These are phyloP conservation scores for Scleroderma citrinum DNA, from an alignment of 768 basidiomycete species.

Conservation along the genomic window DNA sequence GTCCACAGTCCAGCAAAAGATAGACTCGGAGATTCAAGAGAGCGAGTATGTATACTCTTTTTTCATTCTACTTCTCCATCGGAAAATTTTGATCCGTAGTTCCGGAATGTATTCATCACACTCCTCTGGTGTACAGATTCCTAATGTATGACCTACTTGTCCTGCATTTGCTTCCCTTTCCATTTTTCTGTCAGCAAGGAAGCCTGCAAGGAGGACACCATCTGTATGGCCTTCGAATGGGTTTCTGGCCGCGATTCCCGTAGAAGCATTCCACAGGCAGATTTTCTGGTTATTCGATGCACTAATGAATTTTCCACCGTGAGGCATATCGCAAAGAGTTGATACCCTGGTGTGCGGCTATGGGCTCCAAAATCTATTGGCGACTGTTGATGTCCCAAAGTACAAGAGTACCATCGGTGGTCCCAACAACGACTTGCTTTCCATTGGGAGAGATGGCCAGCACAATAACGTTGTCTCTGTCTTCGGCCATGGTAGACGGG, in stretches of 20 bases:
- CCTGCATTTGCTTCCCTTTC: constrained; percentile 45
- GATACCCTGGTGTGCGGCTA: constrained; percentile 12
- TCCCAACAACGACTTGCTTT: not conserved
- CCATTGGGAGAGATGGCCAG: constrained; percentile 4
- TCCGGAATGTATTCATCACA: no score
- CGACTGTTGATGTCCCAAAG: not conserved
- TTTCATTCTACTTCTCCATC: not conserved
- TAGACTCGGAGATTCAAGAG: constrained; percentile 27
- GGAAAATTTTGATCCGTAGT: not conserved
- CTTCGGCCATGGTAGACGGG: not conserved
- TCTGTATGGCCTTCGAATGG: constrained; percentile 1
- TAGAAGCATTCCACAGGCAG: constrained; percentile 8
- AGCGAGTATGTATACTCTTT: constrained; percentile 21
- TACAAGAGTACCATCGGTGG: not conserved
- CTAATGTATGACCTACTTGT: constrained; percentile 57
- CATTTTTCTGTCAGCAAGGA: constrained; percentile 1
- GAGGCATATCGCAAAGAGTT: constrained; percentile 2
- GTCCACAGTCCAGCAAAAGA: constrained; percentile 31
- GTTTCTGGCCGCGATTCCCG: not conserved
- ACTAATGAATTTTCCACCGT: constrained; percentile 1
- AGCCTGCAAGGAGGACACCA: not conserved
- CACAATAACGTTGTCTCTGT: not conserved
- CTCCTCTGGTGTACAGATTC: constrained; percentile 35
- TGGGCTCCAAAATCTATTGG: not conserved
- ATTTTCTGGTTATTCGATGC: constrained; percentile 6